Conservation (phyloP, 306 rosid species). For the Parietaria judaica region DNA sequence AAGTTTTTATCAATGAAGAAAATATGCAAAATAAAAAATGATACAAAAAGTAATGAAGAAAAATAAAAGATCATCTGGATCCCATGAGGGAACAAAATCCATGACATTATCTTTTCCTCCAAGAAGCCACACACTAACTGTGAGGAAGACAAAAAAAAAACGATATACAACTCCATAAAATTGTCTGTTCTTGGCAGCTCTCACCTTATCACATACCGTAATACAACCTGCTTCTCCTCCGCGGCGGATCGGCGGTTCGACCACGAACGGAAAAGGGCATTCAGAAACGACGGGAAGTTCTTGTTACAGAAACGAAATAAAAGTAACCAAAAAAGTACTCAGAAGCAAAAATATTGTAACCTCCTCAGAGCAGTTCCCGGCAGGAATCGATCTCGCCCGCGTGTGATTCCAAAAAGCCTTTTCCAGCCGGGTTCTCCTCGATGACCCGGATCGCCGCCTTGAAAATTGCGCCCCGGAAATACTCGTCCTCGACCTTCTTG, state of each 20-base stretch:
- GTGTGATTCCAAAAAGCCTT: constrained; percentile 58
- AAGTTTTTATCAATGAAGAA: constrained; percentile 33
- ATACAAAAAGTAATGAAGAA: constrained; percentile 40
- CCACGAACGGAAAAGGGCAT: constrained; percentile 24
- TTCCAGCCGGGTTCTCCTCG: constrained; percentile 43
- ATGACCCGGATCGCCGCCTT: constrained; percentile 35
- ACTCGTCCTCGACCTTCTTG: constrained; percentile 52
- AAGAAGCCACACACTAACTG: constrained; percentile 41
- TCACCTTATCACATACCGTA: constrained; percentile 54
- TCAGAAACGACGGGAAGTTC: constrained; percentile 29
- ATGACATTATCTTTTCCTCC: constrained; percentile 45
- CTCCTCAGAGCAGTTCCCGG: constrained; percentile 35
- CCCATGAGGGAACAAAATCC: constrained; percentile 60
- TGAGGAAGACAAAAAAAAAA: constrained; percentile 32
- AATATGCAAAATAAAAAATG: constrained; percentile 31
- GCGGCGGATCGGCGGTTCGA: constrained; percentile 25
- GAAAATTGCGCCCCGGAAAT: constrained; percentile 47
- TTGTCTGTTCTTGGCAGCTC: constrained; percentile 45
- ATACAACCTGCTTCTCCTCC: constrained; percentile 40
- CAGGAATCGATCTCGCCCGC: constrained; percentile 86
- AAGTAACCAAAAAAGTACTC: constrained; percentile 12
- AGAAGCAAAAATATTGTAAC: constrained; percentile 9
- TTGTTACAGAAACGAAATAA: constrained; percentile 20
- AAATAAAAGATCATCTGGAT: constrained; percentile 52
- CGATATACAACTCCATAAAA: constrained; percentile 78